Percentiles rank a stretch among this genome's conserved stretches.
Conservation (phyloP, 306 rosid species). For the Dryas octopetala region DNA sequence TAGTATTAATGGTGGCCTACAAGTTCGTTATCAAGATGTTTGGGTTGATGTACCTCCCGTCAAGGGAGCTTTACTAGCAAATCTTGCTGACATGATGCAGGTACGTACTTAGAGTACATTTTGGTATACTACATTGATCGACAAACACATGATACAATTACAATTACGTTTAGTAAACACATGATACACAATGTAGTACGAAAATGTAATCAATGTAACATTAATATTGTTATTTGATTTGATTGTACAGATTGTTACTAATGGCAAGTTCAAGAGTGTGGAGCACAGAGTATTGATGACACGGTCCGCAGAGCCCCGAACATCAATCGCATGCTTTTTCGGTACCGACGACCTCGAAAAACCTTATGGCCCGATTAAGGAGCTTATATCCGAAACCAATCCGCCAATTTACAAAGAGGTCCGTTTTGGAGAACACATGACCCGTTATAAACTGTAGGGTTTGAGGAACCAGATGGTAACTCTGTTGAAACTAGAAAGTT, state of each 20-base stretch:
- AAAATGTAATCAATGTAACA: too few relatives aligned
- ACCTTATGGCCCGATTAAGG: slow-evolving; percentile 23
- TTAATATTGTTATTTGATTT: background rate
- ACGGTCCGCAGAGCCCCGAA: background rate
- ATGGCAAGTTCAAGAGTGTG: slow-evolving; percentile 23
- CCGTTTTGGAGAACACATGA: slow-evolving; percentile 3
- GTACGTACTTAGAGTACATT: background rate
- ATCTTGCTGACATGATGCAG: slow-evolving; percentile 29
- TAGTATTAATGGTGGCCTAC: slow-evolving; percentile 21
- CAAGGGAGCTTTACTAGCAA: slow-evolving; percentile 22
- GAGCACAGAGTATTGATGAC: slow-evolving; percentile 18
- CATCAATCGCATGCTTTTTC: slow-evolving; percentile 28
- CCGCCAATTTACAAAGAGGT: slow-evolving; percentile 13
- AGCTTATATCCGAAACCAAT: slow-evolving; percentile 18
- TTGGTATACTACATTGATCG: background rate
- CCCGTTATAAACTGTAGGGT: background rate
- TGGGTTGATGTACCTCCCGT: slow-evolving; percentile 27
- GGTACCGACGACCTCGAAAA: slow-evolving; percentile 1
- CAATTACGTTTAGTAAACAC: too few relatives aligned
- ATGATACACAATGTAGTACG: too few relatives aligned
- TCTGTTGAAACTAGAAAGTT: background rate
- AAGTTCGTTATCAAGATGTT: slow-evolving; percentile 21
- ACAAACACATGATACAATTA: background rate
- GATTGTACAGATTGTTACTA: slow-evolving; percentile 10
- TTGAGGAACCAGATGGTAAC: background rate